Conservation (phyloP, 805 yeast genomes). For the Yamadazyma olivae region DNA sequence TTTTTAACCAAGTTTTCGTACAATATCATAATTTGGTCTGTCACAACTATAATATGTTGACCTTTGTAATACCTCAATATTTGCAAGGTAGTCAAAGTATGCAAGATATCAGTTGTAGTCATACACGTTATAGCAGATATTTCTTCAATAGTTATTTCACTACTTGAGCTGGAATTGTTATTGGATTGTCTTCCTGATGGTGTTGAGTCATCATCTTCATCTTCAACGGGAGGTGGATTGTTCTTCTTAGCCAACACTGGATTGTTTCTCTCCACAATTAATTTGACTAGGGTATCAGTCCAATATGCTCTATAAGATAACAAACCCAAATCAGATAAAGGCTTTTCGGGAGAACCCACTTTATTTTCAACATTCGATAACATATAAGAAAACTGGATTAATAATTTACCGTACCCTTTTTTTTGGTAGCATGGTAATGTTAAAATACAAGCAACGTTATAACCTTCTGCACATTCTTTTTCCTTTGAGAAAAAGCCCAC, state of each 20-base stretch:
- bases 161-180: slow-evolving; percentile 8
- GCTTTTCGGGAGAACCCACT: slow-evolving; percentile 96
- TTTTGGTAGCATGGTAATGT: slow-evolving; percentile 96
- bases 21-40: slow-evolving; percentile 74
- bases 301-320: slow-evolving; percentile 93
- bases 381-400: slow-evolving; percentile 92
- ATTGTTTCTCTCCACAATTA: slow-evolving; percentile 58
- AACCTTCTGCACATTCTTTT: slow-evolving; percentile 91
- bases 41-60: slow-evolving; percentile 83
- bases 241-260: slow-evolving; percentile 37
- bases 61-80: slow-evolving; percentile 92
- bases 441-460: slow-evolving; percentile 95
- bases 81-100: slow-evolving; percentile 87
- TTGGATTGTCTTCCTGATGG: slow-evolving; percentile 15
- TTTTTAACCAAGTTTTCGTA: slow-evolving; percentile 60
- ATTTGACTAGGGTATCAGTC: slow-evolving; percentile 82
- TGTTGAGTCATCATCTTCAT: slow-evolving; percentile 22
- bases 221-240: slow-evolving; percentile 30
- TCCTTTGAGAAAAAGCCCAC: slow-evolving; percentile 98
- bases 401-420: slow-evolving; percentile 86
- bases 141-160: slow-evolving; percentile 83
- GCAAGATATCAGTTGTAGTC: slow-evolving; percentile 95
- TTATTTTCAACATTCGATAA: slow-evolving; percentile 84
- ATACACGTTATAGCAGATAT: slow-evolving; percentile 82
- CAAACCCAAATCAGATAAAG: slow-evolving; percentile 90